Evolutionary conservation across 345 rosid genomes (phyloP), one percentile per base, ranked within the genome.

Genomic region (Alliaria petiolata): DNA sequence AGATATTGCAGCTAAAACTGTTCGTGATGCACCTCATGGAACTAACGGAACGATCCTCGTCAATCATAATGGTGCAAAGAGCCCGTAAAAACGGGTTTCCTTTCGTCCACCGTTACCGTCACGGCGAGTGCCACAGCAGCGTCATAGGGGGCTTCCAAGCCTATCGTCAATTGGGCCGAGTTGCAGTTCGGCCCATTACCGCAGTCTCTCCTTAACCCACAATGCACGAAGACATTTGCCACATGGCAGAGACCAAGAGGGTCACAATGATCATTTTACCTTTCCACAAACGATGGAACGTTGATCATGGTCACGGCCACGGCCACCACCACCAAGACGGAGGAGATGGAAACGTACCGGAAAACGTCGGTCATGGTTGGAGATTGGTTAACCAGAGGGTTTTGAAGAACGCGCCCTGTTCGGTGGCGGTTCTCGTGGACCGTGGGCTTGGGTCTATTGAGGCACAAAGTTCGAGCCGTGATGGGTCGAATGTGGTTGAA

Each of bases 201-300:
- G 85, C 83, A 6, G 74, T 92, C 16, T 92, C 96, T 3, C 33
- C 91, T 0, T 68, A 89, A 43, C 46, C 85, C 4, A 83, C 92
- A 2, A 88, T 92, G 87, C 89, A 92, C 56, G 87, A 89, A 74
- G 96, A 92, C 25, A 86, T 92, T 28, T 92, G 93, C 65, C 89
- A 88, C 57, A 86, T 89, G 76, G 98, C 98, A 4, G 86, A 85
- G 53, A 66, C 62, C 15, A 88, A 88, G 71, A 78, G 83, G 59
- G 91, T 85, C 46, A 53, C 89, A 9, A 64, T 92, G 86, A 67
- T 92, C 44, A 31, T 90, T 16, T 71, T 89, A 65, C 93, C 90
- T n/a, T 92, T 88, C 67, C 93, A 92, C 68, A 89, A 83, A 56
- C 87, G 76, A 35, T 81, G 91, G 93, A 84, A 73, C 50, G 65